Evolutionary conservation across 305 asterid species (phyloP).

Genomic region (Rubia occidens): DNA sequence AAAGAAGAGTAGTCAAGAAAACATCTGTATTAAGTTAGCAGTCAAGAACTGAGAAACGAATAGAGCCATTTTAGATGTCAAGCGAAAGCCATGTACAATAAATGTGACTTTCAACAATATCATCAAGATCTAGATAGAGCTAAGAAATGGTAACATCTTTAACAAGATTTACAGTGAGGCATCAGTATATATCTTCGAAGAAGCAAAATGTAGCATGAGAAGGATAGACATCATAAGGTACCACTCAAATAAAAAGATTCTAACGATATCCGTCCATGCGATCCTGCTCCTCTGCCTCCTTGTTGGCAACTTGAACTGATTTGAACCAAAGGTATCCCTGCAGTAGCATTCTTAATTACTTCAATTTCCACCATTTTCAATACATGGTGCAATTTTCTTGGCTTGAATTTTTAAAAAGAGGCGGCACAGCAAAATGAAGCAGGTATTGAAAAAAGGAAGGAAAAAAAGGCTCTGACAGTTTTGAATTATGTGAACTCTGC

Average conservation of each 20-base stretch:
- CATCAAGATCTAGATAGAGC: not conserved
- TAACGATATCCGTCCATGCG: constrained; percentile 66
- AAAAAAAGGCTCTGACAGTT: not conserved
- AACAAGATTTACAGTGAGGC: not conserved
- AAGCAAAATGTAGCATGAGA: not conserved
- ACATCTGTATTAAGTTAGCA: not conserved
- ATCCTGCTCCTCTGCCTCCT: constrained; percentile 95
- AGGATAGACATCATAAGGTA: not conserved
- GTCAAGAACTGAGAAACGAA: constrained; percentile 1
- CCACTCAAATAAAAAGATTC: constrained; percentile 11
- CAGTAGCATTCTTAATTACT: constrained; percentile 12
- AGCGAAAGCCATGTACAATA: not conserved
- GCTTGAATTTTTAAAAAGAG: not conserved
- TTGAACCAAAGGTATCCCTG: constrained; percentile 96
- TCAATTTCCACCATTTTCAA: not conserved
- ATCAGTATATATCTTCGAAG: constrained; percentile 6
- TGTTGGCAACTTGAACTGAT: constrained; percentile 80
- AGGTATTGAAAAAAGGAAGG: no score
- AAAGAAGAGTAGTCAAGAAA: not conserved
- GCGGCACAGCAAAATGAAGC: not conserved
- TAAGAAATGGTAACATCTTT: not conserved
- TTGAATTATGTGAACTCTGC: not conserved
- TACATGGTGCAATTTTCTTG: not conserved
- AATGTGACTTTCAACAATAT: not conserved
- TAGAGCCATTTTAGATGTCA: not conserved